These are phyloP conservation scores for Penicillium olsonii DNA, from an alignment of 2,329 filamentous ascomycete species.

Conservation along the genomic window DNA sequence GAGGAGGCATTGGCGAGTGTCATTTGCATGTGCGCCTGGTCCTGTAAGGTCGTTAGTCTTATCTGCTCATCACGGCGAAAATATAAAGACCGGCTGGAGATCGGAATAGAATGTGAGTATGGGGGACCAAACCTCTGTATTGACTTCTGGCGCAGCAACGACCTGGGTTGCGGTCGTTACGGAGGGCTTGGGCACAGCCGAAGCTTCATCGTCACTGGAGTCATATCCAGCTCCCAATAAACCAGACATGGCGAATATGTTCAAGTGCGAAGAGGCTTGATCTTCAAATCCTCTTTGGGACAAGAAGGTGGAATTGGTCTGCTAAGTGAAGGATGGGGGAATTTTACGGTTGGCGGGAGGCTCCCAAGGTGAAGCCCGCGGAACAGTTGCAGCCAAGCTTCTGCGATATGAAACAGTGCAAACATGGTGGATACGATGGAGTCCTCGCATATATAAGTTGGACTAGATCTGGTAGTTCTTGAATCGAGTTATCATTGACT, in stretches of 20 bases:
- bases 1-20: constrained; percentile 55
- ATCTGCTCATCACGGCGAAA: constrained; percentile 8
- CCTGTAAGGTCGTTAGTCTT: constrained; percentile 48
- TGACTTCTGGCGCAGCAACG: constrained; percentile 55
- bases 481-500: too few species aligned
- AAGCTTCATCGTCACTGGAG: constrained; percentile 52
- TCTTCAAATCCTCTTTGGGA: constrained; percentile 4
- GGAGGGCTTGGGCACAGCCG: constrained; percentile 25
- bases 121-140: constrained; percentile 57
- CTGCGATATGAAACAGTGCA: not conserved
- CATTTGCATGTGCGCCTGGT: constrained; percentile 52
- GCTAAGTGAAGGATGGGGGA: constrained; percentile 19
- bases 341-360: constrained; percentile 37
- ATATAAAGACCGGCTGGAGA: not conserved
- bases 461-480: too few species aligned
- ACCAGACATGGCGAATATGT: constrained; percentile 39
- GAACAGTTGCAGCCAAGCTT: constrained; percentile 1
- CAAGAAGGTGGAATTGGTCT: constrained; percentile 5
- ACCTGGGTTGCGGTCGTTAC: constrained; percentile 40
- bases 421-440: not conserved
- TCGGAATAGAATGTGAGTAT: constrained; percentile 5
- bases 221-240: constrained; percentile 48
- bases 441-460: not conserved
- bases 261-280: constrained; percentile 2
- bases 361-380: constrained; percentile 25